Base-by-base conservation (phyloP, 108 stramenopile species). In the Cyclotella baltica region DNA sequence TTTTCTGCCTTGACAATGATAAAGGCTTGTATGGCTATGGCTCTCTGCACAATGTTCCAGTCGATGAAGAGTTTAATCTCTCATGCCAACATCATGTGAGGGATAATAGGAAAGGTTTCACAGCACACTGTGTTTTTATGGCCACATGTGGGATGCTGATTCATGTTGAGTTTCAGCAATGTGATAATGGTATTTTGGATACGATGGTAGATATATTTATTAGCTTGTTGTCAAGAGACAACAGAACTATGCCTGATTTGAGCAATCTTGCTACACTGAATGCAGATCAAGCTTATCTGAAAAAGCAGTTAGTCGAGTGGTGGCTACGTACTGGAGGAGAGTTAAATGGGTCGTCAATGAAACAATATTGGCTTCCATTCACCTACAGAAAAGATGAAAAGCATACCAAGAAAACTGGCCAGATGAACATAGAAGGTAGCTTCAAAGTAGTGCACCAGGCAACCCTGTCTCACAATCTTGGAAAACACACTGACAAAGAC, bases 41-140 rank as follows among this genome's bases (percentile, higher is more conserved):
- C 5, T 15, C 34, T 28, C 22, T 63, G 16, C 29, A 27, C 8
- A 31, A 63, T n/a, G 29, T 63, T 10, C 28, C 62, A 63, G 8
- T 31, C 29, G 62, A 63, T 31, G 13, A 63, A 13, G 62, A 63
- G 6, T 63, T 27, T 15, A 28, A 37, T 28, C 13, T 63, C 13
- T 10, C 28, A 9, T n/a, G 62, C 5, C n/a, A 27, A n/a, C 62
- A 63, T 63, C 62, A 63, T 37, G 35, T 37, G 19, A 63, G 13
- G 13, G 62, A 36, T 27, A 63, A 63, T n/a, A 6, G 35, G 8
- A 63, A 37, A 25, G 62, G 62, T 4, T 63, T 63, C 35, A 63
- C n/a, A n/a, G 35, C 35, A 13, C 62, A 63, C 19, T 10, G 6
- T 31, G 31, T 13, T 13, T 33, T 6, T 13, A 30, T 63, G 22